phyloP scores from a whole-genome alignment of 1,284 basidiomycete species.

The Sanghuangporus baumii region DNA sequence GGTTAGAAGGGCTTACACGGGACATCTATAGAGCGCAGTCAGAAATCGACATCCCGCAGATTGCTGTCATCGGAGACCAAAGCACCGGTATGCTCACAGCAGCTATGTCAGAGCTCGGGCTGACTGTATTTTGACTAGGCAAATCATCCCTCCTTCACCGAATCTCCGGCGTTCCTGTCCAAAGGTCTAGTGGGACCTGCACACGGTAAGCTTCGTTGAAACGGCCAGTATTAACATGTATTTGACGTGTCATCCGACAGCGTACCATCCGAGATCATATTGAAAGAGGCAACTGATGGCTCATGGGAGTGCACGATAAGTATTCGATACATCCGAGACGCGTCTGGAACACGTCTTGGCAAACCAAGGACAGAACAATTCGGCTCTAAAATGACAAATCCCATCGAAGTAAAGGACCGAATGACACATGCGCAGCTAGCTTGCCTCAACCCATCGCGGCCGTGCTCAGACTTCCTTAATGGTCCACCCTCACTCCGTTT shows the following conservation, averaged over 20 bases:
- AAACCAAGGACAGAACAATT: slow-evolving; percentile 49
- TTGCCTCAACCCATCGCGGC: slow-evolving; percentile 56
- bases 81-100: slow-evolving; percentile 33
- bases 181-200: slow-evolving; percentile 59
- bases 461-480: slow-evolving; percentile 34
- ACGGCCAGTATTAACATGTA: neutral
- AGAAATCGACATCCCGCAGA: slow-evolving; percentile 64
- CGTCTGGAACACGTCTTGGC: slow-evolving; percentile 37
- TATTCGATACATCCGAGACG: neutral
- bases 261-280: slow-evolving; percentile 67
- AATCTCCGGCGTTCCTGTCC: slow-evolving; percentile 65
- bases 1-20: neutral
- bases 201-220: slow-evolving; percentile 42
- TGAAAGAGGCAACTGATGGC: slow-evolving; percentile 35
- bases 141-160: slow-evolving; percentile 73
- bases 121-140: slow-evolving; percentile 29
- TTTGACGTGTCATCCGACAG: slow-evolving; percentile 28
- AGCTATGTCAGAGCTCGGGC: neutral
- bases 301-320: slow-evolving; percentile 60
- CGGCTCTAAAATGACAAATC: slow-evolving; percentile 48
- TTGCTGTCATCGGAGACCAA: slow-evolving; percentile 65
- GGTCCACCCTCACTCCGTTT: slow-evolving; percentile 23
- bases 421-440: slow-evolving; percentile 68
- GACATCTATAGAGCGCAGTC: slow-evolving; percentile 43
- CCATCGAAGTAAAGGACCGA: slow-evolving; percentile 53